phyloP scores from a whole-genome alignment of 129 eudicot species.

The Pseudognaphalium luteoalbum region DNA sequence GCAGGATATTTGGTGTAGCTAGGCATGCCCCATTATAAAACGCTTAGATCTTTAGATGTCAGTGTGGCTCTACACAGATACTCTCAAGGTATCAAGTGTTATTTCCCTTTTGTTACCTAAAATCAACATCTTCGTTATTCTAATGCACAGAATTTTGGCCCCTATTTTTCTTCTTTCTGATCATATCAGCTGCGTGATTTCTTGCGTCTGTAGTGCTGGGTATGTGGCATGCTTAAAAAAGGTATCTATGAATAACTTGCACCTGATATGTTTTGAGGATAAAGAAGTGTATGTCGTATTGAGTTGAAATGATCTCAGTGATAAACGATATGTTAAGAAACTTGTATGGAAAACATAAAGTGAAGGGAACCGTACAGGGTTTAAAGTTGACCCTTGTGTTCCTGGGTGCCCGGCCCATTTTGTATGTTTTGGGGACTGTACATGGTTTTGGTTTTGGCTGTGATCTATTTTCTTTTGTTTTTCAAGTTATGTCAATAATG shows the following conservation, averaged over 20 bases:
- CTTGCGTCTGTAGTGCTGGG: constrained; percentile 34
- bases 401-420: constrained; percentile 42
- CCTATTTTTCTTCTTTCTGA: not conserved
- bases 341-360: constrained; percentile 35
- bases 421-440: constrained; percentile 42
- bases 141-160: not conserved
- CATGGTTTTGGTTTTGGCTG: constrained; percentile 35
- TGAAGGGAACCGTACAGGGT: constrained; percentile 29
- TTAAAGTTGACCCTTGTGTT: constrained; percentile 24
- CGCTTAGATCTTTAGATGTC: constrained; percentile 35
- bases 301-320: constrained; percentile 36
- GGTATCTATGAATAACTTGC: constrained; percentile 41
- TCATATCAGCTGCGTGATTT: constrained; percentile 35
- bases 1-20: constrained; percentile 51
- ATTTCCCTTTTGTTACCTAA: not conserved
- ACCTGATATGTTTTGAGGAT: constrained; percentile 43
- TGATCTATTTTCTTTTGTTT: constrained; percentile 14
- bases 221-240: constrained; percentile 37
- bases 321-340: constrained; percentile 31
- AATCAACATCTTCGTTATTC: not conserved
- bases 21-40: constrained; percentile 39
- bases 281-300: constrained; percentile 35
- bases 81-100: constrained; percentile 21
- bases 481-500: constrained; percentile 30
- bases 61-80: constrained; percentile 41